Conservation (phyloP, 768 basidiomycete species). For the Stropharia rugosoannulata region DNA sequence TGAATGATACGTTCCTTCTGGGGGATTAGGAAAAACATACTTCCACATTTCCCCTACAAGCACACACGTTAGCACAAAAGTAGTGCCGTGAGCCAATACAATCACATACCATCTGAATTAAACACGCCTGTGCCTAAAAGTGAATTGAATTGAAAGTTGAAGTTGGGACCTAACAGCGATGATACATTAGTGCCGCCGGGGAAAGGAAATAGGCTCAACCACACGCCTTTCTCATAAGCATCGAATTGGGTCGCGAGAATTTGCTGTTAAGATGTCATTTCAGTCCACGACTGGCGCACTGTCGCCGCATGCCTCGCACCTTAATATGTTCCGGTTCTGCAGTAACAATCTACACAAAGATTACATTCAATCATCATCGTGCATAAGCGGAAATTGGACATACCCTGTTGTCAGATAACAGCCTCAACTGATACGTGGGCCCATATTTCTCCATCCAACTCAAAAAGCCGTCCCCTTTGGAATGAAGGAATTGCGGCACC, state of each 20-base stretch:
- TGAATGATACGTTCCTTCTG: slow-evolving; percentile 11
- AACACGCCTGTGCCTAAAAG: slow-evolving; percentile 58
- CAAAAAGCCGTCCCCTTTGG: slow-evolving; percentile 27
- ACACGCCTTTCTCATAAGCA: slow-evolving; percentile 45
- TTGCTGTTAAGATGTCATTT: slow-evolving; percentile 20
- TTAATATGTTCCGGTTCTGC: slow-evolving; percentile 49
- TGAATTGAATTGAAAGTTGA: slow-evolving; percentile 25
- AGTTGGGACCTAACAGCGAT: slow-evolving; percentile 20
- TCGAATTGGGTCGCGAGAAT: slow-evolving; percentile 51
- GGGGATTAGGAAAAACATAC: slow-evolving; percentile 28
- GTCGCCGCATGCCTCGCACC: slow-evolving; percentile 13
- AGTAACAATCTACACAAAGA: slow-evolving; percentile 34
- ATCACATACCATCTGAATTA: slow-evolving; percentile 49
- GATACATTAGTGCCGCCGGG: slow-evolving; percentile 2
- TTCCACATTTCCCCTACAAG: slow-evolving; percentile 62
- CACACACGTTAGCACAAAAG: not conserved
- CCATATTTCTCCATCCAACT: slow-evolving; percentile 30
- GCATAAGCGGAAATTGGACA: slow-evolving; percentile 12
- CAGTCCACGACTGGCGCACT: too few relatives aligned
- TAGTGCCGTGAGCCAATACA: not conserved
- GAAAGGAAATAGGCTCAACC: slow-evolving; percentile 26
- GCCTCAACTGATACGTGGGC: slow-evolving; percentile 28
- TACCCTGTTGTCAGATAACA: slow-evolving; percentile 34
- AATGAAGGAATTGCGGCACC: not conserved
- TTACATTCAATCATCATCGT: slow-evolving; percentile 1